These are phyloP conservation scores for Anethum foeniculum DNA, from an alignment of 140 eudicot genomes.

Conservation along the genomic window DNA sequence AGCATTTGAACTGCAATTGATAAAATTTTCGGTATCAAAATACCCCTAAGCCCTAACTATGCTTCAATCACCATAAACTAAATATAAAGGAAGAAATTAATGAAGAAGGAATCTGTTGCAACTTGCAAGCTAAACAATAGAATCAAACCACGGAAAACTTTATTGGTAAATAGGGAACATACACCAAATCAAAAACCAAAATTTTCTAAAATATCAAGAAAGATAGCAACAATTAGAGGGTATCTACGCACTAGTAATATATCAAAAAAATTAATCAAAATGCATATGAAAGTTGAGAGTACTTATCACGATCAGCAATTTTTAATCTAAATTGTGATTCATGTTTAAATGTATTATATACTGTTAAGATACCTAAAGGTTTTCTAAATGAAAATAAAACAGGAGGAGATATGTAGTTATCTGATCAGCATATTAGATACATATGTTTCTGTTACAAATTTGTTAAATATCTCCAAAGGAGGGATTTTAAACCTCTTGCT, in stretches of 20 bases:
- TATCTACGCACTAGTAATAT: background rate
- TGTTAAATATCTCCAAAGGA: background rate
- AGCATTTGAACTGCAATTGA: slow-evolving; percentile 51
- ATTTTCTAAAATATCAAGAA: background rate
- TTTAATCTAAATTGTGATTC: too few relatives aligned
- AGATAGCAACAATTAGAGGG: background rate
- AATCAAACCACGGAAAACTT: background rate
- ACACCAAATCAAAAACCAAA: background rate
- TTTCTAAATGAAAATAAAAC: too few relatives aligned
- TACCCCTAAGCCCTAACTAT: slow-evolving; percentile 1
- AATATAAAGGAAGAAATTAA: background rate
- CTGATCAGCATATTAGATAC: background rate
- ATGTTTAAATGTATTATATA: too few relatives aligned
- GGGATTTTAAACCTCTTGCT: background rate
- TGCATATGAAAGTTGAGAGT: background rate
- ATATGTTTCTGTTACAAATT: background rate
- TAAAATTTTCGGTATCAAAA: slow-evolving; percentile 7
- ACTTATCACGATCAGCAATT: background rate
- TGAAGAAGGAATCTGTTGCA: slow-evolving; percentile 1
- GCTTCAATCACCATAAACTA: background rate
- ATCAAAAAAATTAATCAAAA: background rate
- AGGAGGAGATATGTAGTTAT: too few relatives aligned
- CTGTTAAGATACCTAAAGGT: too few relatives aligned
- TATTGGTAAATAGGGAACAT: background rate
- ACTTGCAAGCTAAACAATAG: slow-evolving; percentile 4